Evolutionary conservation across 371 early-diverging fungal species (phyloP).

Genomic region (Mucor saturninus): DNA sequence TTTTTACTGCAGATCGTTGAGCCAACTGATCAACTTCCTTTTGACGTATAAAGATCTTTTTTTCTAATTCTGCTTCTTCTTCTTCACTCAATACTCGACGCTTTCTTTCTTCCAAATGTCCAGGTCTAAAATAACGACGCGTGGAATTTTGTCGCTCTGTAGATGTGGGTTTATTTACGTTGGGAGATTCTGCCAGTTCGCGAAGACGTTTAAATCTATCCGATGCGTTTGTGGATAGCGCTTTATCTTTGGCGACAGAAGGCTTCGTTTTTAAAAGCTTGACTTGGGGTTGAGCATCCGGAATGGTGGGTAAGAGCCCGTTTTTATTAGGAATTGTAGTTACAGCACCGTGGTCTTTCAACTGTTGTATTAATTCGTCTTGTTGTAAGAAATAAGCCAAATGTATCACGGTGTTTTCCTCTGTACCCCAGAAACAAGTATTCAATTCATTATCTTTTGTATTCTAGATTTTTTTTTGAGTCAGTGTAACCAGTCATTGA

Average conservation of each 20-base stretch:
- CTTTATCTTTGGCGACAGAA: background rate
- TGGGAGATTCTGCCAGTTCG: slow-evolving; percentile 35
- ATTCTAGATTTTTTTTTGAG: slow-evolving; percentile 10
- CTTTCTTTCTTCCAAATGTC: slow-evolving; percentile 38
- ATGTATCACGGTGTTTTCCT: slow-evolving; percentile 28
- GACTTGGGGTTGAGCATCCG: slow-evolving; percentile 14
- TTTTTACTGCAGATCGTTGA: slow-evolving; percentile 41
- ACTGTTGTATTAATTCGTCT: slow-evolving; percentile 18
- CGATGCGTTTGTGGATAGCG: slow-evolving; percentile 14
- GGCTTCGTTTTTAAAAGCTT: slow-evolving; percentile 24
- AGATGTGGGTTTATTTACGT: slow-evolving; percentile 7
- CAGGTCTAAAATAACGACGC: slow-evolving; percentile 37
- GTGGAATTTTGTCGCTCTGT: slow-evolving; percentile 38
- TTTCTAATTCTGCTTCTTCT: slow-evolving; percentile 36
- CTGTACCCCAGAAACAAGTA: slow-evolving; percentile 29
- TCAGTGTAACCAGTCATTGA: background rate
- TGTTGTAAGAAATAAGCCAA: slow-evolving; percentile 27
- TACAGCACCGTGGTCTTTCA: slow-evolving; percentile 22
- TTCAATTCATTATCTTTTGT: slow-evolving; percentile 26
- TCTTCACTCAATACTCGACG: slow-evolving; percentile 38
- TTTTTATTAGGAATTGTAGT: slow-evolving; percentile 18
- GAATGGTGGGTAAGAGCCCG: slow-evolving; percentile 19
- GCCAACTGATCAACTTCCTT: slow-evolving; percentile 33
- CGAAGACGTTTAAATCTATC: slow-evolving; percentile 36
- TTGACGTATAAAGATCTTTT: slow-evolving; percentile 26